These are phyloP conservation scores for Friedmanniomyces endolithicus DNA, from an alignment of 495 filamentous ascomycete genomes.

Conservation along the genomic window DNA sequence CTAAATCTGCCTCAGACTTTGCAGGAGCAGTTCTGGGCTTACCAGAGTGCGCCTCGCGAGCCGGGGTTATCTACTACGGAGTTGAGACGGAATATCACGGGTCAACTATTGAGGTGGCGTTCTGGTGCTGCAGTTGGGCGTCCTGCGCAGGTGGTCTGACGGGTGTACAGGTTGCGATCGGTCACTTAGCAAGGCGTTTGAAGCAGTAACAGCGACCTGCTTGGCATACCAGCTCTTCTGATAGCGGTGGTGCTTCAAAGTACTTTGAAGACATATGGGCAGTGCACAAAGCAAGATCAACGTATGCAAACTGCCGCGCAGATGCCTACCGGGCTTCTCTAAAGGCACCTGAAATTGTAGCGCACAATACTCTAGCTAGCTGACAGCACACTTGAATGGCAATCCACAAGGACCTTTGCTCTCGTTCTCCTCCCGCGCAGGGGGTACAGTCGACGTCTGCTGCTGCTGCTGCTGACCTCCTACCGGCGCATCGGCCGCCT, in stretches of 20 bases:
- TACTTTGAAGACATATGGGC: too few species aligned
- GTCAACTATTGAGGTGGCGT: constrained; percentile 13
- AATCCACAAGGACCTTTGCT: constrained; percentile 56
- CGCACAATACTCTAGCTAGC: constrained; percentile 27
- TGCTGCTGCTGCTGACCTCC: constrained; percentile 12
- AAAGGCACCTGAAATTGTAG: background rate
- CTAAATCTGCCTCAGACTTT: constrained; percentile 57
- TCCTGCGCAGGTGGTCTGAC: constrained; percentile 16
- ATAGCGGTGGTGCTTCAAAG: too few species aligned
- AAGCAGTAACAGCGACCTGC: too few species aligned
- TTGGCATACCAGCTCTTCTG: too few species aligned
- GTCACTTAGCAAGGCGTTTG: constrained; percentile 2
- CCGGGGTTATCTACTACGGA: background rate
- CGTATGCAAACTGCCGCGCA: too few species aligned
- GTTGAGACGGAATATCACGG: constrained; percentile 7
- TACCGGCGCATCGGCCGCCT: background rate
- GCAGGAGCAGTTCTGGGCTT: constrained; percentile 48
- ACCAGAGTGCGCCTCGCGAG: constrained; percentile 10
- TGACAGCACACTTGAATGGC: constrained; percentile 53
- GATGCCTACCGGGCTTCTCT: too few species aligned
- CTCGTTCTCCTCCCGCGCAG: constrained; percentile 22
- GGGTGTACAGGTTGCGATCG: constrained; percentile 9
- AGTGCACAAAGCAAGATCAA: too few species aligned
- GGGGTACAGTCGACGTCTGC: constrained; percentile 14
- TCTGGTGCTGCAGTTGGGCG: constrained; percentile 2